Percentiles rank a stretch among this genome's conserved stretches.
Conservation (phyloP, 169 alveolate genomes). For the Eimeria acervulina region DNA sequence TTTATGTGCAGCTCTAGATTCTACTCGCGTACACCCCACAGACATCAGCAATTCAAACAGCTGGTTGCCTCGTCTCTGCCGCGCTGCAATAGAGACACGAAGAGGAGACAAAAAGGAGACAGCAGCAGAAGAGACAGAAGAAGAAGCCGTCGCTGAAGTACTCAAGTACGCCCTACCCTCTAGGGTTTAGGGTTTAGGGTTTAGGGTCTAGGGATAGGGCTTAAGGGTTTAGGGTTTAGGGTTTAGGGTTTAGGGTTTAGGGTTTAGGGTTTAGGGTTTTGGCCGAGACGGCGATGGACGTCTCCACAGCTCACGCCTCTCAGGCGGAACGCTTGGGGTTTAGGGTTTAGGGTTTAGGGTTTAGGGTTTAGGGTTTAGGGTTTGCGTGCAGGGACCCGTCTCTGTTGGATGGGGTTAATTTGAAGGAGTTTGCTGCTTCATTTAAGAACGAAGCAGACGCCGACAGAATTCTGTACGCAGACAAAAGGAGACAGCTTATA, state of each 20-base stretch:
- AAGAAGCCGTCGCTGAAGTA: conserved; percentile 70
- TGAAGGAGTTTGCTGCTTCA: conserved; percentile 84
- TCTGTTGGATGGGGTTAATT: conserved; percentile 86
- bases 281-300: too few relatives aligned
- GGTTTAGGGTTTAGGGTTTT: not conserved
- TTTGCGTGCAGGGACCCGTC: conserved; percentile 20
- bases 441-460: conserved; percentile 84
- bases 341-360: conserved; percentile 23
- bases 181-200: not conserved
- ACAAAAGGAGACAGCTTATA: too few relatives aligned
- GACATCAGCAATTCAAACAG: conserved; percentile 82
- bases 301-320: too few relatives aligned
- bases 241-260: not conserved
- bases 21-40: conserved; percentile 90
- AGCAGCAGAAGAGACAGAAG: conserved; percentile 40
- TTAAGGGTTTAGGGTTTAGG: not conserved
- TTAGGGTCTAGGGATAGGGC: not conserved
- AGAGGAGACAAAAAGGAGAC: conserved; percentile 72
- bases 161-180: conserved; percentile 12
- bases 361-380: not conserved
- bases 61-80: conserved; percentile 87
- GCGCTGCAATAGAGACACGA: conserved; percentile 87
- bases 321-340: not conserved
- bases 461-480: conserved; percentile 83
- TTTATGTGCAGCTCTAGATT: conserved; percentile 83